phyloP scores from a whole-genome alignment of 164 flowering plant species.

The Chloranthus sessilifolius region DNA sequence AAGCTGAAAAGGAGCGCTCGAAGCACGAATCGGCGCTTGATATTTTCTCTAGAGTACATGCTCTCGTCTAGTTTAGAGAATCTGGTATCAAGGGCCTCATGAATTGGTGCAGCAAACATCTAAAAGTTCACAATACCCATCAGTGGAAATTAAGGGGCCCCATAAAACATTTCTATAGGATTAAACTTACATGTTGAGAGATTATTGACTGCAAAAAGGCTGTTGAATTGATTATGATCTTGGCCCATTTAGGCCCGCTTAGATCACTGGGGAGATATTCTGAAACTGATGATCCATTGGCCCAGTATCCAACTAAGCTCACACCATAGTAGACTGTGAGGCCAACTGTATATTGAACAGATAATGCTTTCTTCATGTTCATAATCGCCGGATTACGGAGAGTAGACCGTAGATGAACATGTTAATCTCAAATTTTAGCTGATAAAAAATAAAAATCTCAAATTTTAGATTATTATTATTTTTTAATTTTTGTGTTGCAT shows the following conservation, averaged over 20 bases:
- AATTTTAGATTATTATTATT: too few species aligned
- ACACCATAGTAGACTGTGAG: slow-evolving; percentile 45
- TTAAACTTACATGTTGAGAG: slow-evolving; percentile 51
- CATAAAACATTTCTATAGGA: too few species aligned
- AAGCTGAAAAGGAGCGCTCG: slow-evolving; percentile 27
- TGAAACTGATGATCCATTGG: slow-evolving; percentile 47
- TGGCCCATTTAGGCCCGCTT: slow-evolving; percentile 49
- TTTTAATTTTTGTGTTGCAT: too few species aligned
- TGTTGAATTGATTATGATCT: slow-evolving; percentile 31
- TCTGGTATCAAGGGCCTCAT: slow-evolving; percentile 52
- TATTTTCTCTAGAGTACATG: slow-evolving; percentile 25
- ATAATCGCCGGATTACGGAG: slow-evolving; percentile 40
- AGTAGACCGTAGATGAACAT: slow-evolving; percentile 53
- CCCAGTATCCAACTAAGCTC: slow-evolving; percentile 53
- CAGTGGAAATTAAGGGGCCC: too few species aligned
- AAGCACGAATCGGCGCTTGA: slow-evolving; percentile 25
- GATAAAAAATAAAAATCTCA: too few species aligned
- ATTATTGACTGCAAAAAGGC: slow-evolving; percentile 43
- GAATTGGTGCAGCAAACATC: slow-evolving; percentile 47
- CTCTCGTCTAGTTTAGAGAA: slow-evolving; percentile 30
- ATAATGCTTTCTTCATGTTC: slow-evolving; percentile 56
- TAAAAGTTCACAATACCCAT: too few species aligned
- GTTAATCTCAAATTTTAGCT: too few species aligned
- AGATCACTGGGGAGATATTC: slow-evolving; percentile 43
- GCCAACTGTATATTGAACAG: slow-evolving; percentile 42